Evolutionary conservation across 257 asterid genomes (phyloP).

Genomic region (Gynochthodes officinalis): DNA sequence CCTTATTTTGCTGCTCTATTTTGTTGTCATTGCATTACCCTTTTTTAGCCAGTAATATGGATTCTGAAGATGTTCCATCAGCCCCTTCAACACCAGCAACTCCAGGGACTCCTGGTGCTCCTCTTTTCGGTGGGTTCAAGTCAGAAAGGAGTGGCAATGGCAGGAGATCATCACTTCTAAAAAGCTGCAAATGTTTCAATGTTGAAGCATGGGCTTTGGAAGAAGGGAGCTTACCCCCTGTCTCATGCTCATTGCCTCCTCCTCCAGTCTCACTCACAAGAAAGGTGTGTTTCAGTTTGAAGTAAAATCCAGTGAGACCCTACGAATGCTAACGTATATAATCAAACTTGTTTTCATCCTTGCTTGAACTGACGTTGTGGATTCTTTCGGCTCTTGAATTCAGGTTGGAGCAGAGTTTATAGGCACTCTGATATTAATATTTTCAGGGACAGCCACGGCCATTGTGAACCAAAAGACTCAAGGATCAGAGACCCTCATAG

Average conservation of each 20-base stretch:
- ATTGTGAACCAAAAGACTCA: slow-evolving; percentile 71
- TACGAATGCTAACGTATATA: neutral
- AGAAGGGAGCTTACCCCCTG: slow-evolving; percentile 61
- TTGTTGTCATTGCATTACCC: slow-evolving; percentile 6
- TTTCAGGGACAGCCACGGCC: slow-evolving; percentile 68
- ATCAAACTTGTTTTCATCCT: neutral
- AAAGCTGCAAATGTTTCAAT: slow-evolving; percentile 57
- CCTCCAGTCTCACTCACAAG: slow-evolving; percentile 75
- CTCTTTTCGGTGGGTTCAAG: slow-evolving; percentile 54
- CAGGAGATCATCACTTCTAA: slow-evolving; percentile 47
- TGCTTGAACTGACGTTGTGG: neutral
- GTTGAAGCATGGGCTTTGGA: slow-evolving; percentile 58
- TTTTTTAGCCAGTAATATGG: slow-evolving; percentile 28
- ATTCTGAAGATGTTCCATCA: slow-evolving; percentile 51
- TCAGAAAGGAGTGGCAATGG: slow-evolving; percentile 29
- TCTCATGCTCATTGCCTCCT: slow-evolving; percentile 57
- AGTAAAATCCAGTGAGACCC: neutral
- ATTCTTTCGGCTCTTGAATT: neutral
- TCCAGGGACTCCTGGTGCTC: slow-evolving; percentile 68
- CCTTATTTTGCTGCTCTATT: slow-evolving; percentile 9
- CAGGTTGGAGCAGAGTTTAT: slow-evolving; percentile 95
- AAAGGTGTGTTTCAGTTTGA: slow-evolving; percentile 36
- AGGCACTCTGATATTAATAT: slow-evolving; percentile 72
- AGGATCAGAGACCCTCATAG: slow-evolving; percentile 72
- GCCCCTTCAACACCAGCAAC: slow-evolving; percentile 71